Conservation (phyloP, 306 rosid species). For the Cicer pinnatifidum region DNA sequence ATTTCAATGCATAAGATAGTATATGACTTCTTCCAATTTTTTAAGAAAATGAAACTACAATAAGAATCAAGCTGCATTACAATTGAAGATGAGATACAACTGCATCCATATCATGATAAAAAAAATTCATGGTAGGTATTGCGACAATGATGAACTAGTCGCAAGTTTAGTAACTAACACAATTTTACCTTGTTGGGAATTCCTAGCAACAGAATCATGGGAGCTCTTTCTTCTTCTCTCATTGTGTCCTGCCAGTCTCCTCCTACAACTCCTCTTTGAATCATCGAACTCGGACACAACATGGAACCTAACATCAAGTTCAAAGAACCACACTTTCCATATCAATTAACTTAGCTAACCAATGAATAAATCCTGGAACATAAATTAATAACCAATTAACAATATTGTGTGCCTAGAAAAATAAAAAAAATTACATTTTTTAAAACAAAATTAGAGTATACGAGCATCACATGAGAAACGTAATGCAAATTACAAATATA, state of each 20-base stretch:
- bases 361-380: background rate
- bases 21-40: background rate
- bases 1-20: constrained; percentile 2
- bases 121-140: background rate
- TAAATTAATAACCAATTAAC: background rate
- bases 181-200: constrained; percentile 59
- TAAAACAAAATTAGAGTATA: no score
- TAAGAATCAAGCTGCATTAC: no score
- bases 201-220: constrained; percentile 67
- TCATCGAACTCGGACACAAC: constrained; percentile 86
- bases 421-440: no score
- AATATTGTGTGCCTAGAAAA: background rate
- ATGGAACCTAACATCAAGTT: constrained; percentile 69
- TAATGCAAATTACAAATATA: background rate
- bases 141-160: background rate
- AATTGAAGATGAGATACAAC: background rate
- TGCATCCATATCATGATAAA: constrained; percentile 8
- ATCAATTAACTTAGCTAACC: background rate
- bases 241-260: constrained; percentile 96
- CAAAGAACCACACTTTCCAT: constrained; percentile 9
- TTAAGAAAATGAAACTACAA: background rate
- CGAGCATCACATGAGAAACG: no score
- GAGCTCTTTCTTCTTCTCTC: constrained; percentile 93
- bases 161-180: background rate
- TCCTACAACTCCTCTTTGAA: constrained; percentile 89